phyloP scores from a whole-genome alignment of 179 eudicot species.

The Drosera spatulata region DNA sequence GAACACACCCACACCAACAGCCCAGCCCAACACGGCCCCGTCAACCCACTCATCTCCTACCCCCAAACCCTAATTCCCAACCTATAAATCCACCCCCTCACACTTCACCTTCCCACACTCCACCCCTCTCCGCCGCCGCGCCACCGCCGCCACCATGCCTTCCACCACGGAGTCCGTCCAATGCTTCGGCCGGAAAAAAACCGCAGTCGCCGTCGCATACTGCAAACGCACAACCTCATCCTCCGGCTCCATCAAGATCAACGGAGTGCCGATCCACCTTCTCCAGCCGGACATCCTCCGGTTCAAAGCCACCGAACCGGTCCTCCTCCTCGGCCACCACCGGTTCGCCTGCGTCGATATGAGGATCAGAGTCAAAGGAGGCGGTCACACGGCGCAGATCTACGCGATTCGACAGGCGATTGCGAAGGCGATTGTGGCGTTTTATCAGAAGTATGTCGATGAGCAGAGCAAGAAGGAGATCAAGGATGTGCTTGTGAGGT shows the following conservation, averaged over 20 bases:
- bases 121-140: no score
- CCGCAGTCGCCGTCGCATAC: conserved; percentile 17
- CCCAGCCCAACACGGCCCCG: no score
- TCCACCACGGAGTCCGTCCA: conserved; percentile 14
- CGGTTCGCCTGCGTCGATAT: conserved; percentile 18
- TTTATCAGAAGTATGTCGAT: conserved; percentile 22
- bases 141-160: conserved; percentile 4
- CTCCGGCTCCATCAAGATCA: conserved; percentile 14
- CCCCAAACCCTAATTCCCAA: no score
- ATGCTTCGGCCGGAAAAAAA: conserved; percentile 20
- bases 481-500: conserved; percentile 19
- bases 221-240: conserved; percentile 17
- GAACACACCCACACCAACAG: no score
- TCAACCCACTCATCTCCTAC: no score
- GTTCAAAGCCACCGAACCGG: conserved; percentile 17
- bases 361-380: conserved; percentile 13
- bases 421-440: conserved; percentile 14
- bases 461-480: conserved; percentile 25
- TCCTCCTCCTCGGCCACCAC: conserved; percentile 19
- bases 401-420: conserved; percentile 12
- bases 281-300: conserved; percentile 18
- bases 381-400: conserved; percentile 10
- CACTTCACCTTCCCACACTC: neutral
- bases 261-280: conserved; percentile 14
- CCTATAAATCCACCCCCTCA: neutral